Evolutionary conservation across 805 yeast species (phyloP), one percentile per base, ranked within the genome.

Genomic region (Starmerella floris): DNA sequence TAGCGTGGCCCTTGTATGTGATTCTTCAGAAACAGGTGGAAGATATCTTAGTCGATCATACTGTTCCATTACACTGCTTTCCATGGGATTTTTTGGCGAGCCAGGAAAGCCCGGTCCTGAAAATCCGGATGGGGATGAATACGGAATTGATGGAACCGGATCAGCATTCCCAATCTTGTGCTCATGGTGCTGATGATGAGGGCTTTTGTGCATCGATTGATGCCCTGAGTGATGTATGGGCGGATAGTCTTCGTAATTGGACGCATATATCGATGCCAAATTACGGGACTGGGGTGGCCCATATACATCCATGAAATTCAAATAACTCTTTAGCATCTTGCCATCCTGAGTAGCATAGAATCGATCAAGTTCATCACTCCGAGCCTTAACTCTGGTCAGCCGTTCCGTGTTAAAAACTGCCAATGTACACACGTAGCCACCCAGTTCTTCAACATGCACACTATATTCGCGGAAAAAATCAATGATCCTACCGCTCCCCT

Each of bases 381-480:
- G 61, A 43, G 46, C 63, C 41, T 59, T 61, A 19, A 63, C 66
- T 19, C 57, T 50, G 21, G 50, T 48, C 17, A 70, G 69, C 49
- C 74, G 74, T 47, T 78, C 85, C 48, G 80, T 75, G 51, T 83
- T 79, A 62, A 91, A 91, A 77, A 83, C 83, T 2, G 97, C 97
- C 68, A 79, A 84, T 25, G 83, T 78, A 57, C 97, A 88, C 30
- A 91, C 94, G 56, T 87, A 80, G 6, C 54, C 54, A 0, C 98
- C 99, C 32, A 91, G 65, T 0, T 95, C 97, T 63, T 87, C 96
- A 37, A 87, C 83, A 58, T 88, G 91, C 11, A 85, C 77, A 11
- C 94, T 77, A 51, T 74, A 79, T 45, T 88, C 96, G 43, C 97
- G 65, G 60, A 88, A 83, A 56, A 91, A 91, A 56, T 91, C 97